phyloP scores from a whole-genome alignment of 2,329 filamentous ascomycete genomes.

The Pseudogymnoascus verrucosus region DNA sequence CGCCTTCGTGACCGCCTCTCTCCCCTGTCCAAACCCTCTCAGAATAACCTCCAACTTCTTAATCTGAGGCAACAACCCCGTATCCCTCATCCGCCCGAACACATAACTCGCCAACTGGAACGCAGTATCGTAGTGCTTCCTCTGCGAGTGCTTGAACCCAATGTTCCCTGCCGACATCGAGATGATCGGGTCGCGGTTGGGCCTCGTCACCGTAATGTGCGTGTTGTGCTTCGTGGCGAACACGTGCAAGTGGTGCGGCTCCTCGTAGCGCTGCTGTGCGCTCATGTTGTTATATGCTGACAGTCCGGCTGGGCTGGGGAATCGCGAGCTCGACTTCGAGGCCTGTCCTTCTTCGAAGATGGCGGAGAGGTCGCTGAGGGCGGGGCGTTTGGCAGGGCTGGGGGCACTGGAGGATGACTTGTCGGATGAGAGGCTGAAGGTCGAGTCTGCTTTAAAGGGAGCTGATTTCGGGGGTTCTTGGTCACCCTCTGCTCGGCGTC shows the following conservation, averaged over 20 bases:
- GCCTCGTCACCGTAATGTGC: conserved; percentile 81
- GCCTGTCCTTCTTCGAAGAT: conserved; percentile 8
- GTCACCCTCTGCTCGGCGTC: not conserved
- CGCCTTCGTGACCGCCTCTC: conserved; percentile 85
- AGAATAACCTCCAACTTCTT: conserved; percentile 70
- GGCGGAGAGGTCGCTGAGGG: conserved; percentile 1
- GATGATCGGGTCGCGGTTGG: conserved; percentile 70
- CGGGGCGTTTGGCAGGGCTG: not conserved
- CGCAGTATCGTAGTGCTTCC: conserved; percentile 80
- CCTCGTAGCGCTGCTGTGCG: conserved; percentile 32
- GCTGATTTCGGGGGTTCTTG: not conserved
- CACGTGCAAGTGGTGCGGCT: conserved; percentile 81
- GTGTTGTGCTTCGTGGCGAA: conserved; percentile 89
- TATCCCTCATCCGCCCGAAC: conserved; percentile 76
- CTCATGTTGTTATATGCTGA: conserved; percentile 9
- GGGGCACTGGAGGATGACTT: not conserved
- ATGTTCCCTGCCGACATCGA: conserved; percentile 78
- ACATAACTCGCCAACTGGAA: conserved; percentile 84
- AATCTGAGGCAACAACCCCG: conserved; percentile 69
- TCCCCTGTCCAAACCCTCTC: conserved; percentile 76
- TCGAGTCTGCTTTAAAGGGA: not conserved
- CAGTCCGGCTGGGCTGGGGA: conserved; percentile 11
- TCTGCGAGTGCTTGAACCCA: conserved; percentile 76
- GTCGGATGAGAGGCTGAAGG: not conserved
- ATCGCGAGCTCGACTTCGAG: not conserved